phyloP scores from a whole-genome alignment of 2,329 filamentous ascomycete genomes.

The Botrytis fabae region DNA sequence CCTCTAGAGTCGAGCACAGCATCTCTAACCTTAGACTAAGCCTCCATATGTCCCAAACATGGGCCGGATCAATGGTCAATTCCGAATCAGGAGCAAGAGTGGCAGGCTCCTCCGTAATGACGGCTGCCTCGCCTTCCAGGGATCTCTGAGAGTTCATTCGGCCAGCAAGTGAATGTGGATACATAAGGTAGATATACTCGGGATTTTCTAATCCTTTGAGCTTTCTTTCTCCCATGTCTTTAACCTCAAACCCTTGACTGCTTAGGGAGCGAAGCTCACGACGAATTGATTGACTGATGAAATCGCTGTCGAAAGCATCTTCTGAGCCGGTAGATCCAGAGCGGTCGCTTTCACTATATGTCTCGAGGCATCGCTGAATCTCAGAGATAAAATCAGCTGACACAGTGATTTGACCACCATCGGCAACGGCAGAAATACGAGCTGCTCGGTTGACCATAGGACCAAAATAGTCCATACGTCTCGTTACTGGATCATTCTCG shows the following conservation, averaged over 20 bases:
- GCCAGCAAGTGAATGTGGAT: slow-evolving; percentile 82
- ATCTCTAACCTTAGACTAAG: slow-evolving; percentile 88
- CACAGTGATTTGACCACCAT: slow-evolving; percentile 95
- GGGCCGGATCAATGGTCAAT: slow-evolving; percentile 74
- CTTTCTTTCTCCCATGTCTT: slow-evolving; percentile 92
- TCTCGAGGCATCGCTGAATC: slow-evolving; percentile 86
- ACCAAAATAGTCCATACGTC: slow-evolving; percentile 98
- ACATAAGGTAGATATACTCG: slow-evolving; percentile 92
- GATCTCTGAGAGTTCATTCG: slow-evolving; percentile 67
- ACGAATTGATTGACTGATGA: slow-evolving; percentile 73
- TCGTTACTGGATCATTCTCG: slow-evolving; percentile 92
- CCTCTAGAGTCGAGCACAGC: slow-evolving; percentile 86
- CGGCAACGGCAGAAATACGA: slow-evolving; percentile 89
- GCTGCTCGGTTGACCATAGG: slow-evolving; percentile 98
- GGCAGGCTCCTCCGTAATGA: slow-evolving; percentile 50
- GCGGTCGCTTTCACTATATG: slow-evolving; percentile 81
- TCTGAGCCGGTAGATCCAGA: slow-evolving; percentile 68
- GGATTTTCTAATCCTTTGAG: slow-evolving; percentile 97
- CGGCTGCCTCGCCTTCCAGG: slow-evolving; percentile 44
- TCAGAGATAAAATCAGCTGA: slow-evolving; percentile 97
- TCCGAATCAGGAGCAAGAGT: slow-evolving; percentile 65
- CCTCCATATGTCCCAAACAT: slow-evolving; percentile 81
- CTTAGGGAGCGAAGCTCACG: slow-evolving; percentile 85
- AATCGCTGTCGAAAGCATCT: slow-evolving; percentile 74
- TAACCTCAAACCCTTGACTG: slow-evolving; percentile 93